Conservation (phyloP, 2,329 filamentous ascomycete genomes). For the Passalora sequoiae region DNA sequence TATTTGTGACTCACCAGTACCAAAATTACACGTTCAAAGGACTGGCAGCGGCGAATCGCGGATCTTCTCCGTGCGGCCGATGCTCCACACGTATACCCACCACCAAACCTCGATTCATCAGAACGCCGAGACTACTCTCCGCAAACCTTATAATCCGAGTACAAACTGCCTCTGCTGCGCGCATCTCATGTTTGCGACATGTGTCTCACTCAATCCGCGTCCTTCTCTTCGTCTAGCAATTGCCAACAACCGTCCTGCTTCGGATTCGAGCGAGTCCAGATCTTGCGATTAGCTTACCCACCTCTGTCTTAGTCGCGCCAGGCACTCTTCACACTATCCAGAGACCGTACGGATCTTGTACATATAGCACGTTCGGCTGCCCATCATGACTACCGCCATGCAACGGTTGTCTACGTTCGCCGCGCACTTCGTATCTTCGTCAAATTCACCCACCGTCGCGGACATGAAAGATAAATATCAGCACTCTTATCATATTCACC, state of each 20-base stretch:
- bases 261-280: slow-evolving; percentile 1
- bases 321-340: slow-evolving; percentile 5
- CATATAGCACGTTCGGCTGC: slow-evolving; percentile 11
- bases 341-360: slow-evolving; percentile 8
- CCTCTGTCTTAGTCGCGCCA: slow-evolving; percentile 15
- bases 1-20: too few species aligned
- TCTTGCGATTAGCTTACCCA: neutral
- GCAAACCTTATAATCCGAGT: too few species aligned
- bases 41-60: too few species aligned
- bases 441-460: slow-evolving; percentile 27
- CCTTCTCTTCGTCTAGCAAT: slow-evolving; percentile 1
- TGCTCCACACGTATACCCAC: too few species aligned
- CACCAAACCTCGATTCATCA: too few species aligned
- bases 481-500: slow-evolving; percentile 60
- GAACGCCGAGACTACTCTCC: too few species aligned
- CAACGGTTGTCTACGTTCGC: slow-evolving; percentile 57
- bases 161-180: too few species aligned
- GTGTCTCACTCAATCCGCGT: slow-evolving; percentile 11
- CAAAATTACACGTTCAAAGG: too few species aligned
- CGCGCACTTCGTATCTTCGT: slow-evolving; percentile 37
- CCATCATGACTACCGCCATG: slow-evolving; percentile 56
- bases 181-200: slow-evolving; percentile 1
- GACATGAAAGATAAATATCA: slow-evolving; percentile 26
- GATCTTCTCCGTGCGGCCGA: too few species aligned
- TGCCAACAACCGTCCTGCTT: neutral